phyloP scores from a whole-genome alignment of 768 basidiomycete genomes.

The Lactarius quietus region DNA sequence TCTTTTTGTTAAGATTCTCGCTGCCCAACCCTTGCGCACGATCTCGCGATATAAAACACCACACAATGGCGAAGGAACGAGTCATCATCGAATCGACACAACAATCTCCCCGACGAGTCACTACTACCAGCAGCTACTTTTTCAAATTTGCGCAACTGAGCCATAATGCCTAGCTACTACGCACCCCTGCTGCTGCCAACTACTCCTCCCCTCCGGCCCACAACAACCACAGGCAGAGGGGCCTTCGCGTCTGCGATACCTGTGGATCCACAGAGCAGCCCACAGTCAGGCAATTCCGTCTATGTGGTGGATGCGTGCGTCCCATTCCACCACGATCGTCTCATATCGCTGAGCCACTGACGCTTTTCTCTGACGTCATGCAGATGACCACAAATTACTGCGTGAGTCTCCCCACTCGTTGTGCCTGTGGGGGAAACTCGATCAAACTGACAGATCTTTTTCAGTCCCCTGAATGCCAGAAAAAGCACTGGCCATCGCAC shows the following conservation, averaged over 20 bases:
- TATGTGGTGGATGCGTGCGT: slow-evolving; percentile 84
- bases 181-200: slow-evolving; percentile 76
- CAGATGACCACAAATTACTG: slow-evolving; percentile 87
- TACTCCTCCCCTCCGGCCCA: slow-evolving; percentile 54
- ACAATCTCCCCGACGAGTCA: slow-evolving; percentile 22
- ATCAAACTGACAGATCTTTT: background rate
- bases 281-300: slow-evolving; percentile 57
- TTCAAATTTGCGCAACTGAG: slow-evolving; percentile 2
- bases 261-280: slow-evolving; percentile 70
- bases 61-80: background rate
- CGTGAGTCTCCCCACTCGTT: slow-evolving; percentile 39
- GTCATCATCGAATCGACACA: slow-evolving; percentile 17
- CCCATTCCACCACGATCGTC: slow-evolving; percentile 15
- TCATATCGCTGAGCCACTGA: background rate
- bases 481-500: slow-evolving; percentile 71
- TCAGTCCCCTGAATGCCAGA: slow-evolving; percentile 78
- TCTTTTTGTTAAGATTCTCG: slow-evolving; percentile 21
- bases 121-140: background rate
- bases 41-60: slow-evolving; percentile 9
- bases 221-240: slow-evolving; percentile 54
- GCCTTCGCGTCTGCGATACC: slow-evolving; percentile 75
- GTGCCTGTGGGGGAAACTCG: slow-evolving; percentile 22
- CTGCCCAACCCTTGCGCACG: slow-evolving; percentile 2
- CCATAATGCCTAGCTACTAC: slow-evolving; percentile 45
- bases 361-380: slow-evolving; percentile 25